These are phyloP conservation scores for Macrophomina tecta DNA, from an alignment of 2,329 filamentous ascomycete species.

Conservation along the genomic window DNA sequence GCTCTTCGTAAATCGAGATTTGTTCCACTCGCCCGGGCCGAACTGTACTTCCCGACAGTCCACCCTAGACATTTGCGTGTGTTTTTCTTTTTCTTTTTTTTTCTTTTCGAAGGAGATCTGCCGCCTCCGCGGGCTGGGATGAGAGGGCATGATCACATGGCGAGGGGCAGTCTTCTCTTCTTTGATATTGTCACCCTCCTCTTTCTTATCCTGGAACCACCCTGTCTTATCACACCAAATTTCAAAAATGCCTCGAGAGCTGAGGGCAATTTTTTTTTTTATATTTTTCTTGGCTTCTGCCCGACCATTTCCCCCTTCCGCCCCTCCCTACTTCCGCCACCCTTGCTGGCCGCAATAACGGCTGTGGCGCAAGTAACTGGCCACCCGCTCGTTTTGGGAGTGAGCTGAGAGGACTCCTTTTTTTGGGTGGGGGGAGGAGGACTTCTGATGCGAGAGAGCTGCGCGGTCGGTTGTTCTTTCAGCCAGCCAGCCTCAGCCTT, in stretches of 20 bases:
- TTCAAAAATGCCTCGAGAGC: not conserved
- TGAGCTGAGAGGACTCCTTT: no score
- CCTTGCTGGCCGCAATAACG: no score
- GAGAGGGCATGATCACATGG: not conserved
- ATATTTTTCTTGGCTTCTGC: no score
- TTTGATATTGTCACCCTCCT: not conserved
- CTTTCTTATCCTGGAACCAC: not conserved
- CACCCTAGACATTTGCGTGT: no score
- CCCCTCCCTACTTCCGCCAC: not conserved
- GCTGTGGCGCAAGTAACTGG: no score
- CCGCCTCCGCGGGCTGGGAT: not conserved
- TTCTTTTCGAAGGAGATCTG: not conserved
- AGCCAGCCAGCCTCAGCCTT: no score
- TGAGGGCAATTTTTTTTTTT: not conserved
- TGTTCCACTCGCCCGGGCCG: not conserved
- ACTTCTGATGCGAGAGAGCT: no score
- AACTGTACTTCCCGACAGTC: no score
- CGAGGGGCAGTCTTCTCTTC: not conserved
- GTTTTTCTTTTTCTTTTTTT: no score
- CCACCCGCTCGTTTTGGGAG: no score
- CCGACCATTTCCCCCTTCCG: not conserved
- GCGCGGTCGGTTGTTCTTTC: no score
- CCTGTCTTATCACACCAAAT: not conserved
- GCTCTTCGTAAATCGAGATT: constrained; percentile 2
- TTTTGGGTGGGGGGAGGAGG: no score